A percentile compares a stretch with the other conserved stretches of the same genome.
Evolutionary conservation across 805 yeast species (phyloP).

Genomic region (Metschnikowia shivogae): DNA sequence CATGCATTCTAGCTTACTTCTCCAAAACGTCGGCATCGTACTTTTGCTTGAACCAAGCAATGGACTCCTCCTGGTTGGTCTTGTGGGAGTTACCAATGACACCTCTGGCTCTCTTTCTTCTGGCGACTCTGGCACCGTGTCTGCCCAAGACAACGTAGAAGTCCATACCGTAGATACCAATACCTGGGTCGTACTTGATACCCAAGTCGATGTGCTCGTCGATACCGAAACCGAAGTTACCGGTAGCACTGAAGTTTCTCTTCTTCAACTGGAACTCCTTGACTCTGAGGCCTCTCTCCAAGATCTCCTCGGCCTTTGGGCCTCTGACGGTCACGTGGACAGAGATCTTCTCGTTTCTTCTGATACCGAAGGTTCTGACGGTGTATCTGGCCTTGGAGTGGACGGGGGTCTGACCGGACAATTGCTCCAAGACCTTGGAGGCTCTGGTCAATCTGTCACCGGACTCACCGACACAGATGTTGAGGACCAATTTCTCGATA

Average conservation of each 20-base stretch:
- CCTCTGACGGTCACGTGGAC: slow-evolving; percentile 99
- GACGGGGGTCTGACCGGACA: slow-evolving; percentile 99
- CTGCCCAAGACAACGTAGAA: slow-evolving; percentile 99
- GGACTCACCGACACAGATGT: slow-evolving; percentile 99
- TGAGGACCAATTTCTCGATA: slow-evolving; percentile 98
- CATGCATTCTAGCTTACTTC: slow-evolving; percentile 45
- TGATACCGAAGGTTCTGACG: slow-evolving; percentile 99
- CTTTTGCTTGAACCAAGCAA: slow-evolving; percentile 98
- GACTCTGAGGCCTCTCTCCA: slow-evolving; percentile 99
- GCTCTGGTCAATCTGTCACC: slow-evolving; percentile 99
- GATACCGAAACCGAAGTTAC: slow-evolving; percentile 99
- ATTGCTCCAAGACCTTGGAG: slow-evolving; percentile 98
- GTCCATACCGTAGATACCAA: slow-evolving; percentile 99
- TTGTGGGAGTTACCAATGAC: slow-evolving; percentile 89
- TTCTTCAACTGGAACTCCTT: slow-evolving; percentile 96
- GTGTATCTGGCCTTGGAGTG: slow-evolving; percentile 99
- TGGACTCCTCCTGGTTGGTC: slow-evolving; percentile 89
- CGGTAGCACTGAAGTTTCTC: slow-evolving; percentile 96
- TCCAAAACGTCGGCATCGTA: slow-evolving; percentile 97
- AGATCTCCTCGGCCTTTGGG: slow-evolving; percentile 97
- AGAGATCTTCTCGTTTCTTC: slow-evolving; percentile 99
- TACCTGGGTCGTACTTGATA: slow-evolving; percentile 99
- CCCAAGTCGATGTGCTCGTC: slow-evolving; percentile 99
- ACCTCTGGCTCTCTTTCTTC: slow-evolving; percentile 94
- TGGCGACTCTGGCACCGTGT: slow-evolving; percentile 98